Conservation (phyloP, 441 rosid species). For the Populus hybrid region DNA sequence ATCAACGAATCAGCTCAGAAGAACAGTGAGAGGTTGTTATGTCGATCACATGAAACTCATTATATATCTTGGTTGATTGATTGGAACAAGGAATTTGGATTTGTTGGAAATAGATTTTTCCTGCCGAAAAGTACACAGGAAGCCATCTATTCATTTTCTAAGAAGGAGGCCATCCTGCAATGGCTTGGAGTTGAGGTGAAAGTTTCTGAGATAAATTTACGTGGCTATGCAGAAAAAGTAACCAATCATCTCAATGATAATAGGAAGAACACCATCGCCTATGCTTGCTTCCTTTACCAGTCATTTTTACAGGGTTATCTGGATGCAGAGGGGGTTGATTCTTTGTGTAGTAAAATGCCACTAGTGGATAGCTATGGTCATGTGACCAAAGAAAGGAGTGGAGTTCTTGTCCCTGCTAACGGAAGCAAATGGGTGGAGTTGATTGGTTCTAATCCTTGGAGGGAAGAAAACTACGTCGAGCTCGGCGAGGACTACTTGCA, state of each 20-base stretch:
- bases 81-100: slow-evolving; percentile 42
- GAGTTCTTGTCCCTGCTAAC: slow-evolving; percentile 61
- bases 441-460: slow-evolving; percentile 55
- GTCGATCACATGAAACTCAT: slow-evolving; percentile 11
- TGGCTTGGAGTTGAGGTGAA: slow-evolving; percentile 36
- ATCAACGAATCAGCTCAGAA: slow-evolving; percentile 14
- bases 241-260: slow-evolving; percentile 19
- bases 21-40: slow-evolving; percentile 12
- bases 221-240: slow-evolving; percentile 29
- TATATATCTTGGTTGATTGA: slow-evolving; percentile 42
- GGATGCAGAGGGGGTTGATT: slow-evolving; percentile 16
- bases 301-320: slow-evolving; percentile 26
- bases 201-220: slow-evolving; percentile 8
- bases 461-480: slow-evolving; percentile 38
- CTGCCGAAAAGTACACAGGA: slow-evolving; percentile 33
- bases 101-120: slow-evolving; percentile 27
- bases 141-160: slow-evolving; percentile 21
- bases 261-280: slow-evolving; percentile 33
- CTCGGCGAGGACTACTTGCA: slow-evolving; percentile 48
- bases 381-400: slow-evolving; percentile 22
- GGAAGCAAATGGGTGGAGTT: slow-evolving; percentile 61
- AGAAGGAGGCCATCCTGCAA: slow-evolving; percentile 16
- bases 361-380: slow-evolving; percentile 51
- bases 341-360: slow-evolving; percentile 43
- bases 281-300: slow-evolving; percentile 47